phyloP scores from a whole-genome alignment of 225 moss, liverwort and hornwort genomes.

The Takakia lepidozioides region DNA sequence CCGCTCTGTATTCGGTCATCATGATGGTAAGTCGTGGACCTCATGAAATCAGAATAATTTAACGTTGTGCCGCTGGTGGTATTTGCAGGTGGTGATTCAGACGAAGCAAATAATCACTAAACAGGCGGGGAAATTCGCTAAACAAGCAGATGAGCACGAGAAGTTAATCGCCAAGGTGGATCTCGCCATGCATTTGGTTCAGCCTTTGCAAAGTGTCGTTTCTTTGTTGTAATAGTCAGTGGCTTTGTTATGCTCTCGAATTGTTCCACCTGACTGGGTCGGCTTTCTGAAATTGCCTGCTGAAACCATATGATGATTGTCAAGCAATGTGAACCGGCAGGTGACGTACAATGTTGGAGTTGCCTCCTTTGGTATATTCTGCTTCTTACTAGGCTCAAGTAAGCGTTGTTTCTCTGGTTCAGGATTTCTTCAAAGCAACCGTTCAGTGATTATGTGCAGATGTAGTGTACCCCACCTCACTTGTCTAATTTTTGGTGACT shows the following conservation, averaged over 20 bases:
- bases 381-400: slow-evolving; percentile 58
- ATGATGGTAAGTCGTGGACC: too few species aligned
- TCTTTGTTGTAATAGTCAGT: too few species aligned
- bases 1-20: too few species aligned
- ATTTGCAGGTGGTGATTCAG: slow-evolving; percentile 52
- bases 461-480: too few species aligned
- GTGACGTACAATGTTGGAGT: slow-evolving; percentile 59
- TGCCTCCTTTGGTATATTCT: slow-evolving; percentile 53
- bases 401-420: slow-evolving; percentile 5
- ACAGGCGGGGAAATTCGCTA: slow-evolving; percentile 42
- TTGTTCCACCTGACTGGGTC: neutral
- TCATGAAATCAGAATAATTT: too few species aligned
- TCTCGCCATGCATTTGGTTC: neutral
- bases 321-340: slow-evolving; percentile 20
- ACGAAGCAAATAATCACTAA: slow-evolving; percentile 55
- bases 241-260: too few species aligned
- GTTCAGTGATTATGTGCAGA: neutral
- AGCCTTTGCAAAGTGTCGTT: neutral
- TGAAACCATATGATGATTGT: neutral
- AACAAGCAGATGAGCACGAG: slow-evolving; percentile 58
- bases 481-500: too few species aligned
- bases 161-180: slow-evolving; percentile 44
- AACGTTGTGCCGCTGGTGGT: too few species aligned
- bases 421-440: neutral
- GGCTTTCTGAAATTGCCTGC: neutral